Evolutionary conservation across 306 rosid genomes (phyloP), one percentile per base, ranked within the genome.

Genomic region (Betula pendula): DNA sequence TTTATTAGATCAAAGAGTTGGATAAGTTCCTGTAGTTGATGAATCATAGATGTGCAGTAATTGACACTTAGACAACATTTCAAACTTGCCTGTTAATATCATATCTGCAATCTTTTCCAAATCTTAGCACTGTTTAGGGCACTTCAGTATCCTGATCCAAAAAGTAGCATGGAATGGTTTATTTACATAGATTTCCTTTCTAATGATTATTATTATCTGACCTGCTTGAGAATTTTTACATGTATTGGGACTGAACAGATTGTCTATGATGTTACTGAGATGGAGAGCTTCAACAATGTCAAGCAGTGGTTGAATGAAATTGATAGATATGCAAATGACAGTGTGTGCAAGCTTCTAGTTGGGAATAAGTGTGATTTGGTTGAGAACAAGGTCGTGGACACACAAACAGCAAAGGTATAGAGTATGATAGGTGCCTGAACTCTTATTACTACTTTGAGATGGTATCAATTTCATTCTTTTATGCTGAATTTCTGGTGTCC

Each of bases 251-350:
- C 71, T 85, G 85, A 65, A 82, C 96, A 94, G 98, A 95, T 95
- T 83, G 97, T 92, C 38, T 95, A 95, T 83, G 98, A 95, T 82
- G 98, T 95, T 72, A 90, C 98, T 44, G 98, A 92, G 82, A 81
- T 83, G 88, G 98, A 95, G 82, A 92, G 96, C 88, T 95, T 95
- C 90, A 90, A 95, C 89, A 95, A 95, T 53, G 96, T 95, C 77
- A 95, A 92, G 87, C 98, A 92, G 85, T 95, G 98, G 98, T 77
- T 95, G 86, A 87, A 87, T 78, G 97, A 95, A 85, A 95, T 95
- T 81, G 96, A 92, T 79, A 88, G 98, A 84, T 95, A 92, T 78
- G 98, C 98, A 25, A 95, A 87, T 82, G 96, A 95, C 77, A 85
- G 78, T 48, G 98, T 95, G 0, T 95, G 96, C 93, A 95, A 95